These are phyloP conservation scores for Starmera pachycereana DNA, from an alignment of 805 yeast genomes.

Conservation along the genomic window DNA sequence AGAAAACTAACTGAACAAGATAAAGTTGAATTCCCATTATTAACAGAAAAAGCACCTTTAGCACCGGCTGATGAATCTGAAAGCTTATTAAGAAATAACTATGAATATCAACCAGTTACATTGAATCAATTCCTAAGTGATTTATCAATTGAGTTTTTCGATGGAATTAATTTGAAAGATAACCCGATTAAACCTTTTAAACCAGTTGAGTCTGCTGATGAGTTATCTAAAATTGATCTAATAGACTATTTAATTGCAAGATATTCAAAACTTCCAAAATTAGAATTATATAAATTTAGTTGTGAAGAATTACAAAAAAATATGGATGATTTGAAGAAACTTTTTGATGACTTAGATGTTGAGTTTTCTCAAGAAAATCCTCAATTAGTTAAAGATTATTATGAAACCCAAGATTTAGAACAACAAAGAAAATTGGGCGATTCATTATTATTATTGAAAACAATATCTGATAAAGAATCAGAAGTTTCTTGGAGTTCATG, in stretches of 20 bases:
- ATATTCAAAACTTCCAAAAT: constrained; percentile 15
- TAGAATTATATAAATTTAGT: constrained; percentile 18
- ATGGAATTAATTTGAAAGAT: constrained; percentile 15
- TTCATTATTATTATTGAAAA: constrained; percentile 14
- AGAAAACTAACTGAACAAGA: constrained; percentile 9
- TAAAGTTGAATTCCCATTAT: constrained; percentile 8
- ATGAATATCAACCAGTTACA: constrained; percentile 15
- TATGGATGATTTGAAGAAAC: constrained; percentile 13
- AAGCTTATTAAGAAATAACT: not conserved
- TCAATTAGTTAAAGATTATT: constrained; percentile 15
- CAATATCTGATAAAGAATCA: constrained; percentile 16
- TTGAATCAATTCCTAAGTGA: constrained; percentile 15
- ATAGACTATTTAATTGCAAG: constrained; percentile 15
- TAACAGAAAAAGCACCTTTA: constrained; percentile 10
- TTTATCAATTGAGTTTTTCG: constrained; percentile 18
- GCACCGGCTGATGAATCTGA: constrained; percentile 14
- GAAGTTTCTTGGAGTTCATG: constrained; percentile 17
- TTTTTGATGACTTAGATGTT: constrained; percentile 14
- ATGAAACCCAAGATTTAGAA: constrained; percentile 8
- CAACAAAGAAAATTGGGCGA: constrained; percentile 18
- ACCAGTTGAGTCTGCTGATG: constrained; percentile 1
- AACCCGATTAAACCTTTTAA: constrained; percentile 12
- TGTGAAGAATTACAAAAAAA: constrained; percentile 19
- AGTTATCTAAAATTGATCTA: not conserved
- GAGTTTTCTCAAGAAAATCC: constrained; percentile 19